These are phyloP conservation scores for Fusarium sp. DNA, from an alignment of 2,329 filamentous ascomycete genomes.

Conservation along the genomic window DNA sequence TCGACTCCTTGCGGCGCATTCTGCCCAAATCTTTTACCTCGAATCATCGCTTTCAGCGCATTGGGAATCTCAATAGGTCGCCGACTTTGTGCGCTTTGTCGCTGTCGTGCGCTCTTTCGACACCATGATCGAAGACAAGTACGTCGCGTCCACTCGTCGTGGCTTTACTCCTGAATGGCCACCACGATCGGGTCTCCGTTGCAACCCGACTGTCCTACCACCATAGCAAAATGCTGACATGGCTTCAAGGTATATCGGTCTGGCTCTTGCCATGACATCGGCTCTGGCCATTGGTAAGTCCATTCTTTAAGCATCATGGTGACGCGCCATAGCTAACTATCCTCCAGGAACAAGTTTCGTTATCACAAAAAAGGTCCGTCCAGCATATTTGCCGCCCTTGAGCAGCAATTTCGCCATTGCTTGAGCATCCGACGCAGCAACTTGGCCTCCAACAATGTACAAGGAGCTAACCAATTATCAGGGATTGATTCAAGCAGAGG, in stretches of 20 bases:
- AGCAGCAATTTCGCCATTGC: constrained; percentile 1
- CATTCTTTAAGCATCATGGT: constrained; percentile 6
- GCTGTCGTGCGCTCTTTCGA: constrained; percentile 38
- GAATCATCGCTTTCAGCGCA: constrained; percentile 31
- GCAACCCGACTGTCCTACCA: constrained; percentile 4
- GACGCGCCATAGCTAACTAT: constrained; percentile 40
- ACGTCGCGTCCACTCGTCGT: constrained; percentile 42
- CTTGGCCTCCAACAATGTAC: not conserved
- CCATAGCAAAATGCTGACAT: constrained; percentile 35
- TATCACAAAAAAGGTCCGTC: constrained; percentile 93
- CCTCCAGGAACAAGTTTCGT: constrained; percentile 91
- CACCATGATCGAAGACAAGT: constrained; percentile 60
- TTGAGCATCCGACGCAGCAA: not conserved
- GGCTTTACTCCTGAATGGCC: constrained; percentile 17
- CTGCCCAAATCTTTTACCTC: constrained; percentile 2
- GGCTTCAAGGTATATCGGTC: constrained; percentile 77
- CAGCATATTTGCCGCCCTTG: not conserved
- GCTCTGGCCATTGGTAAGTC: constrained; percentile 82
- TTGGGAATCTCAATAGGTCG: constrained; percentile 9
- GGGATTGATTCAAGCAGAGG: constrained; percentile 91
- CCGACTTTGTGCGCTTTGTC: constrained; percentile 33
- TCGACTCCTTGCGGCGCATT: constrained; percentile 28
- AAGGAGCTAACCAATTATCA: constrained; percentile 54
- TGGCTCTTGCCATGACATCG: constrained; percentile 81
- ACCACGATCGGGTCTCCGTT: constrained; percentile 17